phyloP scores from a whole-genome alignment of 2,329 filamentous ascomycete genomes.

The Mycosphaerella sp. region DNA sequence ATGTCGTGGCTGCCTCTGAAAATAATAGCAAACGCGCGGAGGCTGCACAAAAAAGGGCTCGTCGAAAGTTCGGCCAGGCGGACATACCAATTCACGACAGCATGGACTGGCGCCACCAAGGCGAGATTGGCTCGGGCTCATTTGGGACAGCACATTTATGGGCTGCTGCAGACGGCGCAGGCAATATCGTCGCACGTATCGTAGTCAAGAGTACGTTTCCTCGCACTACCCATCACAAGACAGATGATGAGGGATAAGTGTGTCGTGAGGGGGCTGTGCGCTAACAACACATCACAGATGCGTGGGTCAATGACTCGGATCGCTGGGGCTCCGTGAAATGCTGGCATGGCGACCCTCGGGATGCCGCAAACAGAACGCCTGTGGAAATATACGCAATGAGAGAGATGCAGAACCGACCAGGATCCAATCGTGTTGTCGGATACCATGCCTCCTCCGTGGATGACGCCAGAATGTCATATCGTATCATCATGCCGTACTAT shows the following conservation, averaged over 20 bases:
- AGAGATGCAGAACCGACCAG: neutral
- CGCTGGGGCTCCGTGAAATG: neutral
- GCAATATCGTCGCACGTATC: neutral
- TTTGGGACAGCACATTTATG: neutral
- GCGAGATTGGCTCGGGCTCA: neutral
- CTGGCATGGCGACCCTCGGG: slow-evolving; percentile 5
- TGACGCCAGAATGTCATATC: slow-evolving; percentile 1
- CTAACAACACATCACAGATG: neutral
- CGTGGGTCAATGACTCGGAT: neutral
- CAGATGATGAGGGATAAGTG: too few relatives aligned
- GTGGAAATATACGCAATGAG: slow-evolving; percentile 4
- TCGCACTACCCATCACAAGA: too few relatives aligned
- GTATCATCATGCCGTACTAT: slow-evolving; percentile 6
- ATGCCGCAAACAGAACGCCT: neutral
- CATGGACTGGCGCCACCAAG: neutral
- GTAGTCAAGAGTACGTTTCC: slow-evolving; percentile 1
- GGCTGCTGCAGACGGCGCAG: neutral
- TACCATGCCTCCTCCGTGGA: neutral
- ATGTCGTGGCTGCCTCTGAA: neutral
- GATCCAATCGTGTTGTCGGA: neutral
- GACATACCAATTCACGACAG: neutral
- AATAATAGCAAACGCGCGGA: neutral
- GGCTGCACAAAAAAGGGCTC: neutral
- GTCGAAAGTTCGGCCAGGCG: neutral
- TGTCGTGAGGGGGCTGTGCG: too few relatives aligned